phyloP scores from a whole-genome alignment of 768 basidiomycete species.

The Suillus plorans region DNA sequence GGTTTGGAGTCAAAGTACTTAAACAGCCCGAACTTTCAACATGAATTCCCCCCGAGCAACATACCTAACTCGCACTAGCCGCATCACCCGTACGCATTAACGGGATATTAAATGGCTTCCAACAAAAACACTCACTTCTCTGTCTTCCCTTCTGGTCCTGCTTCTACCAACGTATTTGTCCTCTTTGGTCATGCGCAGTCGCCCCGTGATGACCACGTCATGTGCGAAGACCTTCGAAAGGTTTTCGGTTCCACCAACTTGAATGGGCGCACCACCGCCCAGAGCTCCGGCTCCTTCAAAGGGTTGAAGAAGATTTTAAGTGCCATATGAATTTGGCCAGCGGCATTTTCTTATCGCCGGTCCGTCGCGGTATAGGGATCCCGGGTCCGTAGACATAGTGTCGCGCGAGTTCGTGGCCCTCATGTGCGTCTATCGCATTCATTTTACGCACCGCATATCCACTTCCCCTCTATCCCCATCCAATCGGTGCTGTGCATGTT shows the following conservation, averaged over 20 bases:
- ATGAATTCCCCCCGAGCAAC: conserved; percentile 1
- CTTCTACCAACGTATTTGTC: conserved; percentile 33
- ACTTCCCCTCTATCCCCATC: too few species aligned
- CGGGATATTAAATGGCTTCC: conserved; percentile 24
- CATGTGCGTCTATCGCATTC: background rate
- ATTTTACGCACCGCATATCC: background rate
- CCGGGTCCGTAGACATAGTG: background rate
- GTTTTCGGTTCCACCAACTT: conserved; percentile 14
- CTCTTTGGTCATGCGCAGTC: conserved; percentile 37
- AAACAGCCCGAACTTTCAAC: conserved; percentile 7
- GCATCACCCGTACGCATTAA: too few species aligned
- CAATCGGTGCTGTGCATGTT: background rate
- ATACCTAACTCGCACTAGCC: conserved; percentile 3
- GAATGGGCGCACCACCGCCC: conserved; percentile 6
- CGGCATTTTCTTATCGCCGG: background rate
- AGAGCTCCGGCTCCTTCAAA: conserved; percentile 8
- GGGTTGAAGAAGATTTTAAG: conserved; percentile 15
- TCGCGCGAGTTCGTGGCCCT: background rate
- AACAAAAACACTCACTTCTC: conserved; percentile 19
- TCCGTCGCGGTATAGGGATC: too few species aligned
- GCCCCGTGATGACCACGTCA: conserved; percentile 38
- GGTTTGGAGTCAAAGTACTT: conserved; percentile 7
- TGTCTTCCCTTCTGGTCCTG: conserved; percentile 26
- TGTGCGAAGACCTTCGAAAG: conserved; percentile 40
- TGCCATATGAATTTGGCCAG: background rate